Evolutionary conservation across 192 early-diverging fungal species (phyloP).

Genomic region (Backusella liffmaniae): DNA sequence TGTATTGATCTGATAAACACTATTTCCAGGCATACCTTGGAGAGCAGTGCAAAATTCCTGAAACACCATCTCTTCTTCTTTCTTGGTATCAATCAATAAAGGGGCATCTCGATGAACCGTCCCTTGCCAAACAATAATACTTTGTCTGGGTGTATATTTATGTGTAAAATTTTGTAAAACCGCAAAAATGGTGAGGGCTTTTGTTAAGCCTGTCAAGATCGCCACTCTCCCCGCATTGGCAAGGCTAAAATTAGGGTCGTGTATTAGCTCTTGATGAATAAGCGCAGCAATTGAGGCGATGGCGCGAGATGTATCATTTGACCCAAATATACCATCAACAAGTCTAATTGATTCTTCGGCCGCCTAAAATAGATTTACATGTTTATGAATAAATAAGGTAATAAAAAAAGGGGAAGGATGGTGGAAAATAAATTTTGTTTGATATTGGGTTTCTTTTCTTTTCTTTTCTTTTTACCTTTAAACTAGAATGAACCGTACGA

Average conservation of each 20-base stretch:
- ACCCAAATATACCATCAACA: constrained; percentile 94
- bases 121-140: constrained; percentile 58
- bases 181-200: constrained; percentile 83
- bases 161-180: constrained; percentile 81
- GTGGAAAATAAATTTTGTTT: neutral
- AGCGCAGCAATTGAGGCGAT: constrained; percentile 77
- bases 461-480: constrained; percentile 17
- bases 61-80: neutral
- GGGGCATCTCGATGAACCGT: constrained; percentile 51
- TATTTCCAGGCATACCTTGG: neutral
- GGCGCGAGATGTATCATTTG: constrained; percentile 91
- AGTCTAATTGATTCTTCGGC: constrained; percentile 86
- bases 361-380: constrained; percentile 41
- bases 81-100: neutral
- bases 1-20: neutral
- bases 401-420: neutral
- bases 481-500: constrained; percentile 63
- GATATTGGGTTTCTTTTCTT: neutral
- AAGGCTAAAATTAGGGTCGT: constrained; percentile 64
- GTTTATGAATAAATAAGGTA: neutral
- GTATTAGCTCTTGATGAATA: constrained; percentile 69
- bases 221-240: constrained; percentile 63
- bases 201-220: constrained; percentile 69
- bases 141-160: constrained; percentile 43
- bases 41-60: neutral